A percentile compares a stretch with the other conserved stretches of the same genome.
phyloP scores from a whole-genome alignment of 345 rosid genomes.

The Reutealis trisperma region DNA sequence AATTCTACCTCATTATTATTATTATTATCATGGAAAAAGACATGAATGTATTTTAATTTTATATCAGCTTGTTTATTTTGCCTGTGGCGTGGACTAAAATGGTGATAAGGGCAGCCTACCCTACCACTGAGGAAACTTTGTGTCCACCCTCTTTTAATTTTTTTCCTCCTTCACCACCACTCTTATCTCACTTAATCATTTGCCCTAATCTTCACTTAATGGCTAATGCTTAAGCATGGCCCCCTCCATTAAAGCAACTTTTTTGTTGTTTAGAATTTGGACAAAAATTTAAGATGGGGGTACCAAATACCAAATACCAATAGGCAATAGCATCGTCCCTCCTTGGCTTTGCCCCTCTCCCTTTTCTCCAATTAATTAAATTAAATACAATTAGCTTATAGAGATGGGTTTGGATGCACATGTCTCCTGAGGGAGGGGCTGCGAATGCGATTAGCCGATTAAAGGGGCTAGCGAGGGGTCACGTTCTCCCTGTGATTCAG shows the following conservation, averaged over 20 bases:
- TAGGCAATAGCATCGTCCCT: no score
- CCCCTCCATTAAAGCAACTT: constrained; percentile 53
- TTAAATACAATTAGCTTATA: no score
- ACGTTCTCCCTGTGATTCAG: constrained; percentile 39
- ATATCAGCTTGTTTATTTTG: no score
- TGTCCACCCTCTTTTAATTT: background rate
- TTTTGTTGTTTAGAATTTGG: constrained; percentile 17
- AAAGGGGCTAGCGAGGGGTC: constrained; percentile 42
- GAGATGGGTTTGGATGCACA: no score
- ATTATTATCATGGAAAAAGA: no score
- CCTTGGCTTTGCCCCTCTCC: no score
- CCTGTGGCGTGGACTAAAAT: no score
- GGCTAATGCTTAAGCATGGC: constrained; percentile 44
- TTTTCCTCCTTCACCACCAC: constrained; percentile 16
- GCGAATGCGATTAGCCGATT: no score
- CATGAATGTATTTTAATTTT: no score
- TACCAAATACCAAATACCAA: no score
- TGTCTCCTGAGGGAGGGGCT: no score
- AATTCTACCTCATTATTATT: background rate
- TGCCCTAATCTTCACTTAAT: constrained; percentile 51
- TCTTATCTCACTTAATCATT: constrained; percentile 43
- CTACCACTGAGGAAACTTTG: constrained; percentile 28
- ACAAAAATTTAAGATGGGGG: constrained; percentile 11
- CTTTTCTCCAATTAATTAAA: no score
- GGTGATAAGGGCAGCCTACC: constrained; percentile 37